Evolutionary conservation across 176 grass and related monocot species (phyloP).

Genomic region (Oryza glumipatula): DNA sequence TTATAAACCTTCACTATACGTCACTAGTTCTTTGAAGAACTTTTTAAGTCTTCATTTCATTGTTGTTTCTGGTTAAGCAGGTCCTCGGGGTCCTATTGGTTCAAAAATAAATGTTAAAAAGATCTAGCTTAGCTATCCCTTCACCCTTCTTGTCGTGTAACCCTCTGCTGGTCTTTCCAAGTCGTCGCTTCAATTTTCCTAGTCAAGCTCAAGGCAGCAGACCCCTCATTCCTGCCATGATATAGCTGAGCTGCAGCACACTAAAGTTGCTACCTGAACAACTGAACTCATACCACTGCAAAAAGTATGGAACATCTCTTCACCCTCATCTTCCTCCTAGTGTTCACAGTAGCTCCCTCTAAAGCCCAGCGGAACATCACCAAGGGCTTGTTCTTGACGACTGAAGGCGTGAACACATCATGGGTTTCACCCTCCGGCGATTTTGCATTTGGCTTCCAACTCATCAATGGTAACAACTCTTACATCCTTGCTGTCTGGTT

Average conservation of each 20-base stretch:
- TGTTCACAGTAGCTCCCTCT: background rate
- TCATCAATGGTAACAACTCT: background rate
- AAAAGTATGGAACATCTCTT: background rate
- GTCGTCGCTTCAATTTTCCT: background rate
- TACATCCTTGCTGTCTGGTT: slow-evolving; percentile 49
- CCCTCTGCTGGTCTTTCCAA: background rate
- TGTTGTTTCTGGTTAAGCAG: background rate
- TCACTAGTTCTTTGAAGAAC: background rate
- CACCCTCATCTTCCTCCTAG: background rate
- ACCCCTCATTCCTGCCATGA: background rate
- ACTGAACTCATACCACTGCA: background rate
- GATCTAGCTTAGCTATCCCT: background rate
- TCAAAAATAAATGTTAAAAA: background rate
- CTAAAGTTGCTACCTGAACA: background rate
- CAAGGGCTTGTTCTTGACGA: background rate
- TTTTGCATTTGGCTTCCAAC: slow-evolving; percentile 49
- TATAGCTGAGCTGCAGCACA: background rate
- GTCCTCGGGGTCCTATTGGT: background rate
- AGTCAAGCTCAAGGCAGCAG: background rate
- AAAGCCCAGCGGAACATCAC: slow-evolving; percentile 18
- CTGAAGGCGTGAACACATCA: background rate
- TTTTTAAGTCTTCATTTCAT: background rate
- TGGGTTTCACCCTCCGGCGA: slow-evolving; percentile 37
- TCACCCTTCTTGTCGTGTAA: background rate
- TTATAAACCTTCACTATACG: background rate